Percentiles rank a stretch among this genome's conserved stretches.
Evolutionary conservation across 176 grass and related monocot genomes (phyloP).

Genomic region (Melocanna baccifera): DNA sequence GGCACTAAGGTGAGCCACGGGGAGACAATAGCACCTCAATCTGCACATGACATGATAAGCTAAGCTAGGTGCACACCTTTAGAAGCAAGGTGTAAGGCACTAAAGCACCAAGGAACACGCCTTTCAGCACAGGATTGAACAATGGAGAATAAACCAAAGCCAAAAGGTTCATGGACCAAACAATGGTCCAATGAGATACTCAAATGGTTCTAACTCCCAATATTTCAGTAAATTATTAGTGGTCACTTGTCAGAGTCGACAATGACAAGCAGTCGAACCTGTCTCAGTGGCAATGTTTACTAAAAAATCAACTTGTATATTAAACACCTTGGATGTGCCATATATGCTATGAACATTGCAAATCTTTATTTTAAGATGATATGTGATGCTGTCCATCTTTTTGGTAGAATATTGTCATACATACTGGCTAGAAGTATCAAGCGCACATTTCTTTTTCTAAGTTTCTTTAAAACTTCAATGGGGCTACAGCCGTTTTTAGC

Average conservation of each 20-base stretch:
- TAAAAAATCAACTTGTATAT: background rate
- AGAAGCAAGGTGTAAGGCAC: background rate
- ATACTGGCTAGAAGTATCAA: background rate
- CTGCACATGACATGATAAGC: background rate
- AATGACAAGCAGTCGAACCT: background rate
- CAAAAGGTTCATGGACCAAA: background rate
- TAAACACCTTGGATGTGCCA: background rate
- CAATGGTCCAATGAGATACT: background rate
- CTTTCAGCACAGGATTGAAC: background rate
- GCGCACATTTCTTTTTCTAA: background rate
- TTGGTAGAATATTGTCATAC: background rate
- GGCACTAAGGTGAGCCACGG: background rate
- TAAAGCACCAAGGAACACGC: background rate
- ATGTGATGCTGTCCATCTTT: background rate
- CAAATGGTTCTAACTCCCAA: background rate
- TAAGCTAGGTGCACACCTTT: background rate
- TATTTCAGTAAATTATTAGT: background rate
- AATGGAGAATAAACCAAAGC: background rate
- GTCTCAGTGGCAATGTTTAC: background rate
- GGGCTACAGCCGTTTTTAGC: background rate
- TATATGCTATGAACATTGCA: background rate
- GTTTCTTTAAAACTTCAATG: background rate
- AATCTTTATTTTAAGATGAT: constrained; percentile 6
- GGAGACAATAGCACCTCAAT: background rate
- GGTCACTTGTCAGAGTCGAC: background rate